phyloP scores from a whole-genome alignment of 306 rosid species.

The Cucurbita argyrosperma region DNA sequence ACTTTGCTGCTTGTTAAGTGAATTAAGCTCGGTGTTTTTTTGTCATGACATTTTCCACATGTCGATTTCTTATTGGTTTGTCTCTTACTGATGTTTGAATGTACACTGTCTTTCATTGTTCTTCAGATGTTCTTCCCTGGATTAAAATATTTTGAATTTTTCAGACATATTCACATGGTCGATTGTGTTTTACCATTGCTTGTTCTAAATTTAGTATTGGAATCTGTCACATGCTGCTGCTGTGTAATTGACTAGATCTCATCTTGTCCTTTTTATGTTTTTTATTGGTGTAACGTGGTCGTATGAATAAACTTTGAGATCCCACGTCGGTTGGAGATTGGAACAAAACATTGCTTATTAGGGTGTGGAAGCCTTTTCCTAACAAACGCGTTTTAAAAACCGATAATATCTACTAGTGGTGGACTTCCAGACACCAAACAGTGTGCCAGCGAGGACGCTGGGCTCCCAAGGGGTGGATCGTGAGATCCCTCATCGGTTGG shows the following conservation, averaged over 20 bases:
- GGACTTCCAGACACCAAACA: too few species aligned
- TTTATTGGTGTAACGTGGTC: neutral
- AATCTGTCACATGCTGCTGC: neutral
- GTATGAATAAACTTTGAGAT: neutral
- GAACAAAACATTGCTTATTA: too few species aligned
- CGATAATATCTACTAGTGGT: too few species aligned
- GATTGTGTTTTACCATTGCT: neutral
- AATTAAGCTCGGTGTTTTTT: neutral
- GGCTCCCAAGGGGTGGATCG: too few species aligned
- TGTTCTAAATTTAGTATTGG: neutral
- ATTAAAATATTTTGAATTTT: neutral
- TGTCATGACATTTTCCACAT: neutral
- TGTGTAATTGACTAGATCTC: neutral
- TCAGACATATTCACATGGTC: neutral
- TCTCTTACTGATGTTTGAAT: neutral
- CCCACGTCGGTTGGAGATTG: too few species aligned
- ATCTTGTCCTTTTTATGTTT: neutral
- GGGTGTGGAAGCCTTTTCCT: too few species aligned
- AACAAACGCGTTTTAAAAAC: too few species aligned
- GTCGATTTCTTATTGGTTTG: neutral
- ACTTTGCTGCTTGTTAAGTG: conserved; percentile 1
- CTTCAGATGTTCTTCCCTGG: too few species aligned
- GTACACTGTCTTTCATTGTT: neutral
- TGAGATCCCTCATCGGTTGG: too few species aligned
- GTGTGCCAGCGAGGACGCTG: too few species aligned